Conservation (phyloP, 768 basidiomycete genomes). For the Albatrellus ellisii region DNA sequence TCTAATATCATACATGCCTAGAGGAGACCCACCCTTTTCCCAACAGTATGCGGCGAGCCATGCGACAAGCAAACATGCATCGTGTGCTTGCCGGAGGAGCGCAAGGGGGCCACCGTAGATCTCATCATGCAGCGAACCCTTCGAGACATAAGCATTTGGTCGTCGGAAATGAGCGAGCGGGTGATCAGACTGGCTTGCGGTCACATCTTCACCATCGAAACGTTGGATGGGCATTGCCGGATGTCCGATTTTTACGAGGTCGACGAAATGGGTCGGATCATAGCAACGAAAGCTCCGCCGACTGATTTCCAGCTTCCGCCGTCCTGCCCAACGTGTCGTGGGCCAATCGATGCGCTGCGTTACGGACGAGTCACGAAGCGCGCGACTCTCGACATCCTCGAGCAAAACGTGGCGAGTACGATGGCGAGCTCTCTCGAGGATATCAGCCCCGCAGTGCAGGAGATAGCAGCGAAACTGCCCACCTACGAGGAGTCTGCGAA, state of each 20-base stretch:
- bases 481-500: conserved; percentile 10
- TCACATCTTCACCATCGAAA: conserved; percentile 28
- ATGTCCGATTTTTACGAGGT: conserved; percentile 20
- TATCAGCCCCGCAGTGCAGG: conserved; percentile 6
- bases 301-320: conserved; percentile 20
- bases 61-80: conserved; percentile 23
- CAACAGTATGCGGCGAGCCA: conserved; percentile 25
- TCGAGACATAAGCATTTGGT: conserved; percentile 15
- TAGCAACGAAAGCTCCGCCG: conserved; percentile 16
- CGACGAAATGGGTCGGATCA: conserved; percentile 15
- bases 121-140: conserved; percentile 22
- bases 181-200: conserved; percentile 21
- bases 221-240: conserved; percentile 24
- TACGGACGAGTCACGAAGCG: conserved; percentile 25
- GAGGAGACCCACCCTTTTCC: too few relatives aligned
- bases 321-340: conserved; percentile 24
- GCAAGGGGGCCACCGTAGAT: conserved; percentile 22
- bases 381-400: conserved; percentile 24
- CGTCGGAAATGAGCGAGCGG: conserved; percentile 19
- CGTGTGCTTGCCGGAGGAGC: conserved; percentile 17
- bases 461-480: conserved; percentile 5
- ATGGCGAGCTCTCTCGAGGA: conserved; percentile 17
- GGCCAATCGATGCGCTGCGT: conserved; percentile 20
- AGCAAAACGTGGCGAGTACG: conserved; percentile 23
- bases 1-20: background rate